Base-by-base conservation (phyloP, 164 flowering plant genomes). In the Aristolochia californica region DNA sequence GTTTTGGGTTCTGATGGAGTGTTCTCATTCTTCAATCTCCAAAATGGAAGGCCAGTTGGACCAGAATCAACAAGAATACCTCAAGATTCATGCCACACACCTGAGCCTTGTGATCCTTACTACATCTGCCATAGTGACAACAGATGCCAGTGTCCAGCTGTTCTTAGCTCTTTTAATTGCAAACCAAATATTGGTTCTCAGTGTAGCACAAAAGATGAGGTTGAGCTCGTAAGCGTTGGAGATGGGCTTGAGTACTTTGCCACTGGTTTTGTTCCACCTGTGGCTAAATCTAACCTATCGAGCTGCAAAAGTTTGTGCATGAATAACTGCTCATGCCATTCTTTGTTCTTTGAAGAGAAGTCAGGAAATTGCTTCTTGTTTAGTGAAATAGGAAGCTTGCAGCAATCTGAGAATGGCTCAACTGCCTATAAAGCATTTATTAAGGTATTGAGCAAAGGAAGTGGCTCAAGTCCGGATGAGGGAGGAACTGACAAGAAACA, bases 321-420 rank as follows among this genome's bases (percentile, higher is more conserved):
- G 27, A 47, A 53, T 24, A 80, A 76, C 62, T 82, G 87, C 61
- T 78, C 87, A 0, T 82, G 87, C 63, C 50, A 50, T 51, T 78
- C 56, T 11, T 66, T 79, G 66, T 78, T 79, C 71, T 80, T 67
- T 48, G 72, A 77, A 10, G 65, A 67, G 15, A 69, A 59, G 28
- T 65, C 82, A 4, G 52, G 74, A 2, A 66, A 48, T 43, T 82
- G 87, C 71, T 78, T 59, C 60, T 28, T 75, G 67, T 79, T 79
- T 63, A 78, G 75, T 48, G 62, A 66, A 53, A 54, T 82, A 23
- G 87, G 87, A 63, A 79, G 74, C 63, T 67, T 79, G 53, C 76
- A 71, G 59, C 65, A 57, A 44, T 5, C 75, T 40, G 61, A 53
- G 10, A 43, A 20, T 28, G 54, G 47, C n/a, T 66, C 72, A 18